These are phyloP conservation scores for Orbilia javanica DNA, from an alignment of 2,329 filamentous ascomycete genomes.

Conservation along the genomic window DNA sequence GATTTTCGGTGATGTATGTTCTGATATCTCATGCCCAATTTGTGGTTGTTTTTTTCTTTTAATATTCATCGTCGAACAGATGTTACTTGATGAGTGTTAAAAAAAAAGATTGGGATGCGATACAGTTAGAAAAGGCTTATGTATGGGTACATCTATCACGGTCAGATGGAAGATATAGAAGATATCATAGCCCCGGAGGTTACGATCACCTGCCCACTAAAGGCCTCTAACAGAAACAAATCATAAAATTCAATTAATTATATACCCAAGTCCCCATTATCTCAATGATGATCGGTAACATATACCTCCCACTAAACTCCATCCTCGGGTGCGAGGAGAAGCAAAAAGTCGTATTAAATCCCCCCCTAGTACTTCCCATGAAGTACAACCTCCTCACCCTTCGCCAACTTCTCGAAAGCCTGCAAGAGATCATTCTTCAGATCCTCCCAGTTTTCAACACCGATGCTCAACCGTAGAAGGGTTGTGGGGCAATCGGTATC, in stretches of 20 bases:
- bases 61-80: constrained; percentile 12
- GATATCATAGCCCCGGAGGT: neutral
- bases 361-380: constrained; percentile 20
- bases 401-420: constrained; percentile 73
- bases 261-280: neutral
- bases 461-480: constrained; percentile 84
- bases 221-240: neutral
- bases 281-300: too few relatives aligned
- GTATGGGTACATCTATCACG: too few relatives aligned
- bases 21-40: constrained; percentile 30
- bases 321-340: too few relatives aligned
- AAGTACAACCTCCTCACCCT: constrained; percentile 61
- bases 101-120: constrained; percentile 24
- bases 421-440: constrained; percentile 79
- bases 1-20: neutral
- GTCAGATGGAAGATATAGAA: too few relatives aligned
- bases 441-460: constrained; percentile 88
- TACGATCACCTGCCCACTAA: neutral
- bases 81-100: neutral
- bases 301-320: too few relatives aligned
- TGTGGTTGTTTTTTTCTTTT: neutral
- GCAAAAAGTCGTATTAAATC: neutral
- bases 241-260: neutral
- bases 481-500: constrained; percentile 79
- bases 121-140: neutral